Base-by-base conservation (phyloP, 2,329 filamentous ascomycete species). In the Alternaria tenuissima region DNA sequence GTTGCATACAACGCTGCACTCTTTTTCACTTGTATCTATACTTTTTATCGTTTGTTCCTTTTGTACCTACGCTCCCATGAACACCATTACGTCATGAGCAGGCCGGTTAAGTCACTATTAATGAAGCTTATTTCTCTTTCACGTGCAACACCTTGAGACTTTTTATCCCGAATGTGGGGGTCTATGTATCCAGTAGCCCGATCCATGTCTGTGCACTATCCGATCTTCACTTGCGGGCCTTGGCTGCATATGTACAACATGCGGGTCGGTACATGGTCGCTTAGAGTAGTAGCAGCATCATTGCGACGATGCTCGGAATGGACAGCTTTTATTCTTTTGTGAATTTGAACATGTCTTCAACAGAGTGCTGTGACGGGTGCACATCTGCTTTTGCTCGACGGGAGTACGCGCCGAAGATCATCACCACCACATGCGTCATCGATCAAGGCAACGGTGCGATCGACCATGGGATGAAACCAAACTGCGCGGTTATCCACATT, bases 181-280 rank as follows among this genome's bases (percentile, higher is more conserved):
- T 39, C n/a, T 38, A 18, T 20, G 38, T 39, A 20, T 39, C n/a
- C 38, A 39, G 43, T 47, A 52, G 52, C 41, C 26, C 26, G 51
- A 32, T 43, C 47, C 49, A 36, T 36, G 55, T 57, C 59, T 64
- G 62, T 63, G 60, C 52, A 47, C 41, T 28, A 34, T 39, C 41
- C 52, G 42, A 55, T 36, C 41, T 24, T 44, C 34, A 34, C 47
- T 39, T 53, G 56, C 57, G 49, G 32, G 51, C 24, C 61, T 62
- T 67, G 55, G 63, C 63, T 67, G 63, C 56, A 67, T 65, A 65
- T 63, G 62, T 65, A 65, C 53, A 59, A 56, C 55, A 59, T 65
- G 61, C 59, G 56, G 59, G 44, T 49, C 48, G 54, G 41, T 54
- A 52, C 28, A 30, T 30, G 9, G 44, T 55, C 59, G 59, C 51